Evolutionary conservation across 169 alveolate species (phyloP).

Genomic region (Eimeria zaria): DNA sequence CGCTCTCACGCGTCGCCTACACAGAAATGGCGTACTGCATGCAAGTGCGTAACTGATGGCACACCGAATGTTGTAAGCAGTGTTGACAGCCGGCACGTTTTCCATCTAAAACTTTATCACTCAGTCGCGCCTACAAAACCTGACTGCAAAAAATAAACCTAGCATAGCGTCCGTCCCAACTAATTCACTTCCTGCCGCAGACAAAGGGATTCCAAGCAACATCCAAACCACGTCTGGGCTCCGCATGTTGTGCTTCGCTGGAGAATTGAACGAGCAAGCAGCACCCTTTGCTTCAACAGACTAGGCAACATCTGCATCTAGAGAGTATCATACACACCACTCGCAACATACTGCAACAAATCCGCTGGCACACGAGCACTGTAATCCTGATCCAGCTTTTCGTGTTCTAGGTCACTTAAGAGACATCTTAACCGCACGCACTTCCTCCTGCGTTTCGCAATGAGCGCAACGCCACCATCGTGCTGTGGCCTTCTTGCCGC

Average conservation of each 20-base stretch:
- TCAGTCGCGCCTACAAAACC: background rate
- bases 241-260: background rate
- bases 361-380: background rate
- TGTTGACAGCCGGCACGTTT: too few relatives aligned
- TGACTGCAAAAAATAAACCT: background rate
- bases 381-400: background rate
- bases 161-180: background rate
- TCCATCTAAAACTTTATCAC: background rate
- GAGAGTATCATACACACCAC: background rate
- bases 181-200: background rate
- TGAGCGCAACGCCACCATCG: background rate
- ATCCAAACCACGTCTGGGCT: background rate
- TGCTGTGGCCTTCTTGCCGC: background rate
- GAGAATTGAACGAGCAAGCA: background rate
- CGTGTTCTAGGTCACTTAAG: background rate
- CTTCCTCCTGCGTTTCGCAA: background rate
- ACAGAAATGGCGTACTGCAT: too few relatives aligned
- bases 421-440: background rate
- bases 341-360: background rate
- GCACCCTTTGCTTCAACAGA: background rate
- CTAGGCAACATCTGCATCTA: background rate
- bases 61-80: too few relatives aligned
- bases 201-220: background rate
- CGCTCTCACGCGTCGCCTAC: too few relatives aligned
- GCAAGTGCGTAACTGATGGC: too few relatives aligned